phyloP scores from a whole-genome alignment of 192 early-diverging fungal genomes.

The Podila verticillata region DNA sequence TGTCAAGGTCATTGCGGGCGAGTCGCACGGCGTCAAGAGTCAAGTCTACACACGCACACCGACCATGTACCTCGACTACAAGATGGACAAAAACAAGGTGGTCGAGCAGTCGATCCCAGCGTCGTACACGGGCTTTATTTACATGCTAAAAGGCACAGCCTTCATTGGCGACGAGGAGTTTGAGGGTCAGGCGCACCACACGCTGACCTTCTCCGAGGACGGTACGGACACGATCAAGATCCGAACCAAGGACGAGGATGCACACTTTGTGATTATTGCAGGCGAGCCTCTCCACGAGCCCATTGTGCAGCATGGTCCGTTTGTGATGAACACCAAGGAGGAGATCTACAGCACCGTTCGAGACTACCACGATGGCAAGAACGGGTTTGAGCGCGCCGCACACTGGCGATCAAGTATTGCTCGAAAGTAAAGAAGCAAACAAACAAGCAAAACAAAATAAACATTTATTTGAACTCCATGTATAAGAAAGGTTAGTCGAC shows the following conservation, averaged over 20 bases:
- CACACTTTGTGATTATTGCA: slow-evolving; percentile 42
- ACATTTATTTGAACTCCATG: too few species aligned
- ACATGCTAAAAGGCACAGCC: slow-evolving; percentile 22
- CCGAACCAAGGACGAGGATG: slow-evolving; percentile 18
- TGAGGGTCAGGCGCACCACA: slow-evolving; percentile 15
- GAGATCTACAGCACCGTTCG: slow-evolving; percentile 61
- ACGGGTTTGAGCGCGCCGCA: slow-evolving; percentile 71
- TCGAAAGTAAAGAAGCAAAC: background rate
- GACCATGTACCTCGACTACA: slow-evolving; percentile 41
- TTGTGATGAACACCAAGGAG: slow-evolving; percentile 68
- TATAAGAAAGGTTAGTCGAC: too few species aligned
- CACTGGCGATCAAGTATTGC: slow-evolving; percentile 56
- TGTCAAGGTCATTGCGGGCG: slow-evolving; percentile 37
- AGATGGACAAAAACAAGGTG: slow-evolving; percentile 11
- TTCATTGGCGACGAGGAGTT: slow-evolving; percentile 22
- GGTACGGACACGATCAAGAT: slow-evolving; percentile 17
- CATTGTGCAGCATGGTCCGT: slow-evolving; percentile 66
- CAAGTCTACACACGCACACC: slow-evolving; percentile 24
- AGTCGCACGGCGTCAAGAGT: too few species aligned
- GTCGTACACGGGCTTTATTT: slow-evolving; percentile 32
- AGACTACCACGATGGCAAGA: slow-evolving; percentile 68
- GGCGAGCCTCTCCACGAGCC: slow-evolving; percentile 60
- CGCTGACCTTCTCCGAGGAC: too few species aligned
- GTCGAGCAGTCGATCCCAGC: slow-evolving; percentile 25
- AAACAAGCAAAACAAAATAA: too few species aligned